Conservation (phyloP, 1,284 basidiomycete genomes). For the Ceratobasidium papillatum region DNA sequence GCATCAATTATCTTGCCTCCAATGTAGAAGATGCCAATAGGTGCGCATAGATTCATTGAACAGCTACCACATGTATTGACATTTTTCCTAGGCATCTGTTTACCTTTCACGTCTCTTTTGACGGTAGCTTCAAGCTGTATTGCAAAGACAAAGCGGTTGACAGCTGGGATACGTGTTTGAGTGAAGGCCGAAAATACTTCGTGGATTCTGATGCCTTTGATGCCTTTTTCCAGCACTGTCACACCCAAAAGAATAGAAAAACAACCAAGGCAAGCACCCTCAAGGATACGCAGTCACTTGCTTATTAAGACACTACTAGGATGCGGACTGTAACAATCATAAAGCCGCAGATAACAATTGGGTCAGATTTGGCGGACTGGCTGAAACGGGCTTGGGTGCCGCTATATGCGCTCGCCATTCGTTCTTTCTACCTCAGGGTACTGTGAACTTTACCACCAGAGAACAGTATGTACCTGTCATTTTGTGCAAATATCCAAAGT, state of each 20-base stretch:
- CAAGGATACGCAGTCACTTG: background rate
- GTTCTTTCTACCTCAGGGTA: background rate
- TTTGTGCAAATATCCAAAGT: background rate
- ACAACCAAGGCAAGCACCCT: background rate
- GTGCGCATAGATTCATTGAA: no score
- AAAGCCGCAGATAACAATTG: background rate
- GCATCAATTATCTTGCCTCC: background rate
- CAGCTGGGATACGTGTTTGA: background rate
- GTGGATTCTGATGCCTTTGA: background rate
- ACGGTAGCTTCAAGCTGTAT: constrained; percentile 3
- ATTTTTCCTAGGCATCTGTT: background rate
- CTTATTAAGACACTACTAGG: background rate
- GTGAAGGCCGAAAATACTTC: background rate
- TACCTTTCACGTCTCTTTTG: background rate
- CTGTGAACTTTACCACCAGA: background rate
- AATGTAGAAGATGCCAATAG: background rate
- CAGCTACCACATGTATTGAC: no score
- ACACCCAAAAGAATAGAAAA: no score
- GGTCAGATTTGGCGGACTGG: background rate
- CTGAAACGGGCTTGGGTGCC: background rate
- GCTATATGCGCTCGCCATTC: background rate
- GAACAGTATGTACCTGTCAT: background rate
- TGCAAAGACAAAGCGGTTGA: constrained; percentile 15
- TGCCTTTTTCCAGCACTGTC: background rate
- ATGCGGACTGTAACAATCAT: constrained; percentile 22